Base-by-base conservation (phyloP, 2,329 filamentous ascomycete species). In the Paracoccidioides brasiliensis region DNA sequence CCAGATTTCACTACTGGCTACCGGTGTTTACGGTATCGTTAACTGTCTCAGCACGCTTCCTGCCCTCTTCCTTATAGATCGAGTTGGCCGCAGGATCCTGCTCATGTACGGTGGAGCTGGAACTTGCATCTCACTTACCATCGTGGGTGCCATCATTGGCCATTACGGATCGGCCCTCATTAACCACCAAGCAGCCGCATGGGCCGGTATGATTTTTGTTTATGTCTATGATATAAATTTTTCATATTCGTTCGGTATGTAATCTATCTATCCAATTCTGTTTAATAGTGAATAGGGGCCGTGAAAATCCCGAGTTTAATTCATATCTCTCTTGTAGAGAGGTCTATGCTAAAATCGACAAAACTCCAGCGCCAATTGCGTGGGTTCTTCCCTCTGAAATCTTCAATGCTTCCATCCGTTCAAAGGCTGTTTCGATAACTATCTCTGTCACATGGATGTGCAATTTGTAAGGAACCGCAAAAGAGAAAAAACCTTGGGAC, bases 361-460 rank as follows among this genome's bases (percentile, higher is more conserved):
- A 40, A 43, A 9, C 15, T n/a, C 28, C 38, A 70, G 69, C 67
- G 9, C 67, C 67, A 7, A 67, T 71, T 37, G 67, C 66, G 37
- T 71, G 69, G 69, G 67, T 72, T 40, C 62, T 72, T n/a, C 67
- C 67, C 5, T 69, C 67, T 1, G 70, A 72, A 55, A 69, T 72
- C 7, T 72, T 71, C 59, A 69, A 69, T 44, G 65, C 69, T 4
- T 67, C 67, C 0, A 70, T 70, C 15, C 63, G 69, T 6, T 69
- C 67, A 48, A 70, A 71, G 53, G 68, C 68, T 4, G 68, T 71
- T 22, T 70, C 68, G 0, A 69, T 70, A 42, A 70, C 67, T 5
- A 70, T 68, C 3, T 70, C 68, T 1, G 66, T 67, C 5, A 70
- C 67, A 14, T 70, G 68, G 68, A 69, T 70, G 68, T 70, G 68